Evolutionary conservation across 2,329 filamentous ascomycete species (phyloP), one percentile per base, ranked within the genome.

Genomic region (Acarospora socialis): DNA sequence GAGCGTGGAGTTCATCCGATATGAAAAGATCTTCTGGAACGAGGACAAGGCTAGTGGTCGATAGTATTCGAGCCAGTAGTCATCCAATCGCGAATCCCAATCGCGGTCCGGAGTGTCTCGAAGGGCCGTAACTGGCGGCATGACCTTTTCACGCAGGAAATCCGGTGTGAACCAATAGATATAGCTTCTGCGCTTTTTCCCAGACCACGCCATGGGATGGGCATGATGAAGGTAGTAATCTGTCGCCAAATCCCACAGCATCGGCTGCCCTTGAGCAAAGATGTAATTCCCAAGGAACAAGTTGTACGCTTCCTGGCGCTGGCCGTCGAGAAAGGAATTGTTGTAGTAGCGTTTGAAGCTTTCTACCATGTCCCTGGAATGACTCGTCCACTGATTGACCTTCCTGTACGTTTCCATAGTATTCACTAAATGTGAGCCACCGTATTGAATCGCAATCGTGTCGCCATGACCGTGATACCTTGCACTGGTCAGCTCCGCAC

Each of bases 381-480:
- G 84, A 46, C 83, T 93, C 15, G 84, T 92, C 90, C 90, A 98
- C 53, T 95, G 87, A 44, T 95, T 95, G 53, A 94, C 92, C 57
- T 95, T 95, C 35, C 90, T 80, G 54, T 98, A 98, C 4, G 90
- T 98, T 43, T 92, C 86, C 86, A 98, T 95, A 0, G 90, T 98
- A 52, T 98, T 98, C 46, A 98, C 90, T 1, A 98, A 69, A 54
- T 98, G 90, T 2, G 86, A 95, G 7, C 90, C 90, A 35, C 90
- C 90, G 46, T 98, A 98, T 52, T 98, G 90, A 33, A 95, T 80
- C 1, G 90, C 90, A 47, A 98, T 95, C 3, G 86, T 94, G 54
- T 98, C 90, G 35, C 90, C 90, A 50, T 98, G 90, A 44, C 92
- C 84, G 53, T 95, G 86, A 59, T 86, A 42, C 59, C 40, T 42